These are phyloP conservation scores for Aspergillaceae sp. DNA, from an alignment of 2,329 filamentous ascomycete genomes.

Conservation along the genomic window DNA sequence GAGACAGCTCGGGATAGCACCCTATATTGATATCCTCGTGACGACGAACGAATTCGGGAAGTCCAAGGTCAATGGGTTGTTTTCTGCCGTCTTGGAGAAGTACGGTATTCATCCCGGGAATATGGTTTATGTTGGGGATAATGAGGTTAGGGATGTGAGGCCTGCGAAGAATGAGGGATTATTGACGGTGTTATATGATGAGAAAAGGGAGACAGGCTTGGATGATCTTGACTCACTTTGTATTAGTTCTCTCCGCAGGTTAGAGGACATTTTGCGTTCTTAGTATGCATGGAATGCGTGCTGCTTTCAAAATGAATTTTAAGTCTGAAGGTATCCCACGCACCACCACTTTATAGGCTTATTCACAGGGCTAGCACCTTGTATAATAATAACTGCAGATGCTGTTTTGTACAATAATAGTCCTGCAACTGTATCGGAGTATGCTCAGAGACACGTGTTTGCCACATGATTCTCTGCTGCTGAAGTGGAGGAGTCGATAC, in stretches of 20 bases:
- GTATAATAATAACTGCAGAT: no score
- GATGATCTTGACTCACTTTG: not conserved
- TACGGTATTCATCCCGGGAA: constrained; percentile 12
- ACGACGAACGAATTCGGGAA: constrained; percentile 26
- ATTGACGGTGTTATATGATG: constrained; percentile 16
- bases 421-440: no score
- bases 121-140: constrained; percentile 23
- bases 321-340: no score
- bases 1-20: constrained; percentile 19
- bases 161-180: constrained; percentile 17
- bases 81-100: constrained; percentile 15
- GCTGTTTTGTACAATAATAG: no score
- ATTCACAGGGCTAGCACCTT: no score
- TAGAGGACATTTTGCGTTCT: no score
- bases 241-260: not conserved
- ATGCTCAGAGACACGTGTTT: no score
- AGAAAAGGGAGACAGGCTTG: constrained; percentile 1
- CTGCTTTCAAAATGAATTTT: no score
- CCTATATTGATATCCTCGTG: constrained; percentile 22
- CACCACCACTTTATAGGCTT: no score
- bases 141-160: constrained; percentile 17
- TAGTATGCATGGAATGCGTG: no score
- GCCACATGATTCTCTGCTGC: no score
- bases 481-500: no score
- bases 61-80: constrained; percentile 27